A percentile compares a stretch with the other conserved stretches of the same genome.
Evolutionary conservation across 2,329 filamentous ascomycete genomes (phyloP).

Genomic region (Ceratocystis colombiana): DNA sequence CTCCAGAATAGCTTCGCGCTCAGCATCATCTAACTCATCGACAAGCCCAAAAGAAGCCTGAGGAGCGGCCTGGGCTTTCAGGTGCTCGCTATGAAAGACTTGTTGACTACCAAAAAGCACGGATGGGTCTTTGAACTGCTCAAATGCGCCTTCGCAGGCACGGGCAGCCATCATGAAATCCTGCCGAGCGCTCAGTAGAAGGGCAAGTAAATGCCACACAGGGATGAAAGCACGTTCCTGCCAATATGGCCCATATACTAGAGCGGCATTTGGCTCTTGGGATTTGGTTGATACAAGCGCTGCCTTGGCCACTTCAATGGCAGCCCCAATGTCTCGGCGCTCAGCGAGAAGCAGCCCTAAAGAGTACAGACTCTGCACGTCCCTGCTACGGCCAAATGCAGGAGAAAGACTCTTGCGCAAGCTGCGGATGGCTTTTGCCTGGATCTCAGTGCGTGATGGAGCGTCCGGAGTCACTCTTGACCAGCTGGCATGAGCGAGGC

Average conservation of each 20-base stretch:
- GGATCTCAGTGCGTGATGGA: slow-evolving; percentile 58
- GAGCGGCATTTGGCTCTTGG: slow-evolving; percentile 37
- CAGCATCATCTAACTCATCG: slow-evolving; percentile 70
- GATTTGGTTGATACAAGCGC: slow-evolving; percentile 55
- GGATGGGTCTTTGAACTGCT: slow-evolving; percentile 67
- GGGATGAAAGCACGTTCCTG: slow-evolving; percentile 60
- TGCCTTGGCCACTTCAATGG: slow-evolving; percentile 71
- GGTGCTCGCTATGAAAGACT: slow-evolving; percentile 54
- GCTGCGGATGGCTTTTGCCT: slow-evolving; percentile 64
- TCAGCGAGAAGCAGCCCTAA: slow-evolving; percentile 81
- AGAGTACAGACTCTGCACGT: slow-evolving; percentile 68
- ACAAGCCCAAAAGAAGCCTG: slow-evolving; percentile 39
- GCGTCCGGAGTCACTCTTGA: slow-evolving; percentile 71
- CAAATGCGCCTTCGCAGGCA: slow-evolving; percentile 82
- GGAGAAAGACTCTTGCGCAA: slow-evolving; percentile 63
- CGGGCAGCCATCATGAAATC: slow-evolving; percentile 71
- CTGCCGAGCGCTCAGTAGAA: slow-evolving; percentile 76
- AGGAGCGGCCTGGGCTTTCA: slow-evolving; percentile 41
- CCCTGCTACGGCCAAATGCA: slow-evolving; percentile 54
- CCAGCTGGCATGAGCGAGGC: slow-evolving; percentile 78
- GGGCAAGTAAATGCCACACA: slow-evolving; percentile 80
- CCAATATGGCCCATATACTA: slow-evolving; percentile 44
- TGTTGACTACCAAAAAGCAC: slow-evolving; percentile 57
- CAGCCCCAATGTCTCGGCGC: slow-evolving; percentile 65
- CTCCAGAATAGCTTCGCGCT: slow-evolving; percentile 82